Base-by-base conservation (phyloP, 768 basidiomycete species). In the Solioccasus polychromus region DNA sequence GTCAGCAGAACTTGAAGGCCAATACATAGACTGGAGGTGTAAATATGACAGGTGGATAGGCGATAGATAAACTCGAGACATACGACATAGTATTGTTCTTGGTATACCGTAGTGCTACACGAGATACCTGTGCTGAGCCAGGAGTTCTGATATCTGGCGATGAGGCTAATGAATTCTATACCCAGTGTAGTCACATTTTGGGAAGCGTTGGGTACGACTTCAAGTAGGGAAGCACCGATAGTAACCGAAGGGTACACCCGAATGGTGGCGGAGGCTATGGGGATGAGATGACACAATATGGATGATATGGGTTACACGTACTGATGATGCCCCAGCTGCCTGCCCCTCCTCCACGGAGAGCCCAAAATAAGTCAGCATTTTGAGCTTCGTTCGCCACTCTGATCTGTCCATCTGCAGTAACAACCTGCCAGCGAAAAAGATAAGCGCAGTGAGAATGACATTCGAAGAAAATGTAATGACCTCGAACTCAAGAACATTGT, bases 351-450 rank as follows among this genome's bases (percentile, higher is more conserved):
- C 78, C 79, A 23, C 77, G 64, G 19, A 79, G 53, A 2, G 79
- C 80, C 74, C 75, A 80, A 59, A 77, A 80, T 5, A 80, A 63
- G 45, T 79, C 75, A 3, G 63, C 8, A 53, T 79, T 66, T 31
- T 68, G 62, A 45, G 65, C 62, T 3, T 60, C 55, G 46, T 79
- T 80, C 17, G 60, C 73, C 0, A 54, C 67, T 39, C 71, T 57
- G 25, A 68, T 52, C 5, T 63, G 44, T 3, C 76, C 77, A 30
- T 67, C 58, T 1, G 75, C 62, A 11, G 66, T 73, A 5, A 79
- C 72, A 9, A 77, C 48, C 6, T 61, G 35, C 4, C 20, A 15
- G 31, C 15, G 11, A 14, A 6, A 29, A 17, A 34, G 8, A 5
- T 42, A 20, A 39, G 19, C n/a, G 4, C 4, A 14, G 19, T 1